Evolutionary conservation across 345 rosid genomes (phyloP), one percentile per base, ranked within the genome.

Genomic region (Adansonia digitata): DNA sequence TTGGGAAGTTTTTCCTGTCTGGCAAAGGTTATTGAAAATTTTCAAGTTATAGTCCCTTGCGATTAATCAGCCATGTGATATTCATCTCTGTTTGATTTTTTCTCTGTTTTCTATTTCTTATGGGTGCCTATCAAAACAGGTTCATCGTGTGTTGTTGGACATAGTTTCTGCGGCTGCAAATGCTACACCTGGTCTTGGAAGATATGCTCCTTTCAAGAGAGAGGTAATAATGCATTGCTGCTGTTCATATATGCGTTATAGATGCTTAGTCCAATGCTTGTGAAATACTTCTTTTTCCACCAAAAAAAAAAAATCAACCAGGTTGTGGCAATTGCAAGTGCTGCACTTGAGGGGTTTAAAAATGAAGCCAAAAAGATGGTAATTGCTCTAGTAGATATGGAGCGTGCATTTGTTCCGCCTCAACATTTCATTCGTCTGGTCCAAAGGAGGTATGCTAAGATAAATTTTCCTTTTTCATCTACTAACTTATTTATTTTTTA

Each of bases 321-420:
- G 98, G 88, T 96, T 81, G 90, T 96, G 71, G 91, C 92, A 75
- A 86, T 93, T 77, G 99, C 98, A 73, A 91, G 85, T 83, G 83
- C 86, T 79, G 99, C 98, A 39, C 92, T 95, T 64, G 99, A 95
- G 79, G 90, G 84, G 48, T 95, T 95, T 83, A 95, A 95, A 86
- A 87, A 70, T 84, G 98, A 95, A 81, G 90, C 99, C 68, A 93
- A 86, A 80, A 93, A 89, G 78, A 93, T 95, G 99, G 99, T 95
- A 2, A 87, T 95, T 80, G 98, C 99, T 17, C 85, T 95, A 49
- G 98, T 95, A 67, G 99, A 95, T 80, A 95, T 95, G 99, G 99
- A 95, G 80, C 98, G 99, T 56, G 98, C 87, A 45, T 95, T 95
- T 86, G 99, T 95, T 77, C 99, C 99, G 74, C 98, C 99, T 75